Evolutionary conservation across 805 yeast species (phyloP), one percentile per base, ranked within the genome.

Genomic region (Myxozyma sirexii): DNA sequence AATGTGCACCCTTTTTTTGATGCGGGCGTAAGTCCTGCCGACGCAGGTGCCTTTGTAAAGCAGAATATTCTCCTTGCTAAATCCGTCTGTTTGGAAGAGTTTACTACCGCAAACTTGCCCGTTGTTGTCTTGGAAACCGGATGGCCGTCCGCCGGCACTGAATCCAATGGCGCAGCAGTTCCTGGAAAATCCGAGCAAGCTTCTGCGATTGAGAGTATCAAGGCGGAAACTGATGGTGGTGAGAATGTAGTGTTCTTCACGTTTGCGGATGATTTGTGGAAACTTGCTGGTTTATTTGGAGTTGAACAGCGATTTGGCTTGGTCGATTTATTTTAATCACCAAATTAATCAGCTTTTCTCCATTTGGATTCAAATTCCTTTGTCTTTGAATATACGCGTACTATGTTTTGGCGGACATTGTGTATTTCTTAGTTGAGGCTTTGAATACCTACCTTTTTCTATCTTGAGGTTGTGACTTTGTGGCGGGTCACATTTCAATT

Each of bases 1-100:
- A 91, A 91, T 73, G 84, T 96, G 33, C 84, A 92, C 73, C 82
- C 97, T 4, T 91, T 89, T 77, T 91, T 91, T 72, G 88, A 90
- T 71, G 69, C 81, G 4, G 74, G 74, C 63, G 76, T 84, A 56
- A 71, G 79, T 61, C 93, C 97, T 35, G 74, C 74, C 27, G 77
- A 82, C 45, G 84, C 97, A 2, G 97, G 97, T 50, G 44, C 76
- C 10, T 91, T 87, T 68, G 84, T 90, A 44, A 74, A 76, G 56
- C 82, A 83, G 31, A 94, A 90, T 75, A 76, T 82, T 62, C 72
- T 68, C 23, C 70, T 83, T 59, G 85, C 85, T 24, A 75, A 79
- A 65, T 73, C 73, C 62, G 80, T 76, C 54, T 73, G 76, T 63
- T 71, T 71, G 33, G 48, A 59, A 49, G 74, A 77, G 69, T 4